Base-by-base conservation (phyloP, 2,329 filamentous ascomycete genomes). In the Tolypocladium nubicola region DNA sequence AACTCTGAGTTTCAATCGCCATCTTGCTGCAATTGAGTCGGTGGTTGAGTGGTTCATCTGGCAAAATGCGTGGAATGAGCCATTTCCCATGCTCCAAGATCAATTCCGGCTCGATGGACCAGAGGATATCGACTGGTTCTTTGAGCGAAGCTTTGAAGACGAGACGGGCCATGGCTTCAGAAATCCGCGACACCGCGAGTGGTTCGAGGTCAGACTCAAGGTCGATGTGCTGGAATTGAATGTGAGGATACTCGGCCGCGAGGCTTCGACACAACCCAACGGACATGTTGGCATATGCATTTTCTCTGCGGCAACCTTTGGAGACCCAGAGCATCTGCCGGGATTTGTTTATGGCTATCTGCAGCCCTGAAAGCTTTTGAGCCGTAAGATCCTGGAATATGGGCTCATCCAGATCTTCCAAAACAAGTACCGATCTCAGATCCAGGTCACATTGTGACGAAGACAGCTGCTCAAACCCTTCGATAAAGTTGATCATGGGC, bases 321-420 rank as follows among this genome's bases (percentile, higher is more conserved):
- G 65, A 65, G 16, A 63, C 62, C 64, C 64, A 67, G 9, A 67
- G 52, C 1, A 67, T 58, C 9, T 57, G 60, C 26, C 57, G 59
- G 8, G 58, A 59, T 5, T 59, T 47, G 0, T 59, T 58, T 41
- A 62, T 61, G 13, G 67, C 26, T 30, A 56, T 37, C 53, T 65
- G 62, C 43, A 66, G 14, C 30, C 57, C 56, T 30, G 61, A 55
- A 58, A 66, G 57, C 1, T 59, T 62, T 6, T 54, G 55, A 67
- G 75, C 50, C 0, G 65, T 59, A 38, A 79, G 65, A 26, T 71
- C 68, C 7, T 66, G 64, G 21, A 71, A 62, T 21, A 72, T 63
- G 9, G 61, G 56, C 38, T 61, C 57, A 14, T 67, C 63, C 9
- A 63, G 57, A 23, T 60, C 58, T 6, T 54, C 21, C 11, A 63